Evolutionary conservation across 108 stramenopile species (phyloP).

Genomic region (Poteriospumella lacustris): DNA sequence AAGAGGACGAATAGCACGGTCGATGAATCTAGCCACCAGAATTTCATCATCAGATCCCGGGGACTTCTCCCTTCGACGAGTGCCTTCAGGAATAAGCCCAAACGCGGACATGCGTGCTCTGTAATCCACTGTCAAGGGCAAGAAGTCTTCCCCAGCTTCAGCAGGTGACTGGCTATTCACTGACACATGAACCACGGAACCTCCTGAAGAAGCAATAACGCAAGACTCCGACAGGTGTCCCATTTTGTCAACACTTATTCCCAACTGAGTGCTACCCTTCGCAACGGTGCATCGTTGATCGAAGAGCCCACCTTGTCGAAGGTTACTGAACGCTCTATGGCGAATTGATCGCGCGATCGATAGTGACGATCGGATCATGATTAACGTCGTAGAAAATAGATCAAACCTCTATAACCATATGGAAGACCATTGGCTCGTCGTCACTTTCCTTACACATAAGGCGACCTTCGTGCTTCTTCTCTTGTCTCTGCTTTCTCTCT

Average conservation of each 20-base stretch:
- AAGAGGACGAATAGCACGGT: conserved; percentile 30
- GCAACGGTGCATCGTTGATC: too few relatives aligned
- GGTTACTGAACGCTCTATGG: too few relatives aligned
- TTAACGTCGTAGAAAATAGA: too few relatives aligned
- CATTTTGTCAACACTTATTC: neutral
- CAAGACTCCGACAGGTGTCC: conserved; percentile 2
- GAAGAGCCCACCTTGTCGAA: too few relatives aligned
- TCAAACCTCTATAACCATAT: too few relatives aligned
- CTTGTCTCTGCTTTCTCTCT: too few relatives aligned
- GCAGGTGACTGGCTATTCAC: conserved; percentile 35
- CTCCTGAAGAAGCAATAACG: neutral
- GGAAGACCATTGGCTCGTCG: too few relatives aligned
- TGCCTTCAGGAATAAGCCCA: neutral
- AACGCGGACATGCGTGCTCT: conserved; percentile 32
- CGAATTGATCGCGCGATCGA: too few relatives aligned
- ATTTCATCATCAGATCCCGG: conserved; percentile 23
- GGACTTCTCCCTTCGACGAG: neutral
- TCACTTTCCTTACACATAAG: too few relatives aligned
- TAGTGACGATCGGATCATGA: too few relatives aligned
- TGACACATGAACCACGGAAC: conserved; percentile 42
- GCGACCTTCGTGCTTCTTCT: too few relatives aligned
- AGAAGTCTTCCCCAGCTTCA: conserved; percentile 29
- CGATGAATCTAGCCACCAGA: neutral
- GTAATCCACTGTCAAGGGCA: conserved; percentile 48
- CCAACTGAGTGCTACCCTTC: too few relatives aligned